These are phyloP conservation scores for Ophiostoma triangulosporum DNA, from an alignment of 2,329 filamentous ascomycete species.

Conservation along the genomic window DNA sequence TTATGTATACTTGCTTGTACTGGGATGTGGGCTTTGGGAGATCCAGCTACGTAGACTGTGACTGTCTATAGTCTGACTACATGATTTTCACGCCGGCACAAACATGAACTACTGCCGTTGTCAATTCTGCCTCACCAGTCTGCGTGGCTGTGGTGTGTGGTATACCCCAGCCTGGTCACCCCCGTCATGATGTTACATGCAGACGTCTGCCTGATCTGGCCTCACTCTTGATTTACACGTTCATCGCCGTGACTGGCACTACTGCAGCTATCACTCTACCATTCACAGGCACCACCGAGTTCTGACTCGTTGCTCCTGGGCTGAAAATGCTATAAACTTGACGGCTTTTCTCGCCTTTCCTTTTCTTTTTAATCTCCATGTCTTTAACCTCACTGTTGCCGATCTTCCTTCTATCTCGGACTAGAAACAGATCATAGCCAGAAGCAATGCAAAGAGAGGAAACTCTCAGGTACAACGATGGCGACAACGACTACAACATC, in stretches of 20 bases:
- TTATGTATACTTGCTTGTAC: no score
- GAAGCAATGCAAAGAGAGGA: conserved; percentile 11
- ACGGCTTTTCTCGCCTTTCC: no score
- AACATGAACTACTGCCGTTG: no score
- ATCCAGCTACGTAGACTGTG: no score
- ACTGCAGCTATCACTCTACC: neutral
- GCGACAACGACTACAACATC: conserved; percentile 12
- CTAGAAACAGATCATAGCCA: neutral
- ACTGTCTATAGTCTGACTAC: no score
- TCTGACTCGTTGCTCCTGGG: no score
- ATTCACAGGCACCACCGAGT: no score
- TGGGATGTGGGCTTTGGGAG: no score
- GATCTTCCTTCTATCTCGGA: neutral
- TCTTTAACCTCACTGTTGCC: no score
- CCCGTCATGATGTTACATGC: neutral
- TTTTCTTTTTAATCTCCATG: neutral
- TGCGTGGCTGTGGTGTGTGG: neutral
- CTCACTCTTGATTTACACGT: conserved; percentile 4
- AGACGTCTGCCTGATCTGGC: conserved; percentile 8
- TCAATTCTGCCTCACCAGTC: no score
- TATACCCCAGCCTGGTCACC: neutral
- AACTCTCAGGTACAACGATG: conserved; percentile 10
- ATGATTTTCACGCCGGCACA: no score
- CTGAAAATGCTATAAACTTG: no score
- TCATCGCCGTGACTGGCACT: neutral